Evolutionary conservation across 164 flowering plant species (phyloP), one percentile per base, ranked within the genome.

Genomic region (Kingdonia uniflora): DNA sequence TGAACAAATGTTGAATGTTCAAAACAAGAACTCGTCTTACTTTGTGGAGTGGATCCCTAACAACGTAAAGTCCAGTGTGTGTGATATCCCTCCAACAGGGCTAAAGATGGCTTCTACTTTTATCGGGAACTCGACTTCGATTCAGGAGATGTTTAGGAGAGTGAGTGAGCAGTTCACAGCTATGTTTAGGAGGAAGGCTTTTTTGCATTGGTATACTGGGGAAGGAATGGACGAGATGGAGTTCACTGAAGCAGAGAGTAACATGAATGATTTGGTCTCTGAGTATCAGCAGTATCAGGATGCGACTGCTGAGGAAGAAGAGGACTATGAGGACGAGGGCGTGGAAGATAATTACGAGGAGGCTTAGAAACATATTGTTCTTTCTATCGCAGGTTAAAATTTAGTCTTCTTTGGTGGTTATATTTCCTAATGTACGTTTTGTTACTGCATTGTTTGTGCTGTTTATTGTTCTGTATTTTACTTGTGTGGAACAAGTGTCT

Each of bases 41-140:
- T 57, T 57, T 57, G 61, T 57, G n/a, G 61, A 57, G 45, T 60
- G 64, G 64, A 59, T 59, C 56, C 63, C 63, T 21, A 59, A 59
- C 56, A 59, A 59, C 15, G 63, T 59, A 14, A 59, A 59, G 29
- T 59, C 63, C 0, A 59, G 63, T 59, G 63, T 59, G 16, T 59
- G 63, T 52, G 63, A 59, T 42, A 59, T 59, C 44, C 57, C 63
- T 6, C 63, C 61, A 11, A 57, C 47, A 2, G 61, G 61, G n/a
- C 29, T 57, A 22, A 40, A 23, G 23, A 59, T 59, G 56, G 42
- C 56, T 5, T 51, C 56, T 11, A 51, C 62, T 0, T 59, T 59
- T 35, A 24, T 59, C 15, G 62, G 62, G 8, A 51, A 59, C 61
- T 58, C 61, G 0, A 47, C 52, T 19, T 57, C 60, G 10, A 56